Percentiles rank a stretch among this genome's conserved stretches.
Conservation (phyloP, 2,329 filamentous ascomycete species). For the Penicillium sp. region DNA sequence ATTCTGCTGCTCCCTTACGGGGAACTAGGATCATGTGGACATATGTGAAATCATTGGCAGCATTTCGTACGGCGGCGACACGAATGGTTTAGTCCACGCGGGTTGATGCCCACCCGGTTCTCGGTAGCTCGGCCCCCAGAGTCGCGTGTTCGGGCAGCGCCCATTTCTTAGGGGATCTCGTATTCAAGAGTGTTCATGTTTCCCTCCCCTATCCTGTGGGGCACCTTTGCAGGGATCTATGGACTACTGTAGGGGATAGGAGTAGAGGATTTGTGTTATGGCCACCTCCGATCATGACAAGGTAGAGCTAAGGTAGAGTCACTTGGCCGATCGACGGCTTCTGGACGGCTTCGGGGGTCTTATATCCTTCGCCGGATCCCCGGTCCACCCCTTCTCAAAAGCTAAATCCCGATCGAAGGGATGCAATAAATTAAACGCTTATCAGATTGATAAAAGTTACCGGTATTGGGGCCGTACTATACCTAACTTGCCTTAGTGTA, state of each 20-base stretch:
- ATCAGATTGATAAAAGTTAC: conserved; percentile 19
- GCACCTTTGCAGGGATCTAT: neutral
- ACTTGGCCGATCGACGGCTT: conserved; percentile 1
- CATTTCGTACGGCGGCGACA: conserved; percentile 2
- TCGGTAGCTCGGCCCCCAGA: conserved; percentile 12
- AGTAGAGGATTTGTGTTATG: neutral
- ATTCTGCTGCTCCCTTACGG: neutral
- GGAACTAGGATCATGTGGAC: neutral
- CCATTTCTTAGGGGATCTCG: neutral
- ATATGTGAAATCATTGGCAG: neutral
- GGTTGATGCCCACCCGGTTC: conserved; percentile 10
- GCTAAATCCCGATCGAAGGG: neutral
- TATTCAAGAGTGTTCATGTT: neutral
- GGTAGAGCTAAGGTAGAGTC: neutral
- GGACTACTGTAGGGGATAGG: neutral
- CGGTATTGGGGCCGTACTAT: conserved; percentile 4
- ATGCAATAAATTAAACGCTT: neutral
- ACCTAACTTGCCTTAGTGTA: neutral
- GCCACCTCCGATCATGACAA: neutral
- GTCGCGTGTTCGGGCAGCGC: conserved; percentile 13
- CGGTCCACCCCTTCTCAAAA: neutral
- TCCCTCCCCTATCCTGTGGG: neutral
- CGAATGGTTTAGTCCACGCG: conserved; percentile 11
- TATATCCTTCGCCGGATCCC: neutral
- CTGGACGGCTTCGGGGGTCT: conserved; percentile 3